phyloP scores from a whole-genome alignment of 768 basidiomycete species.

The Pleurotus platypus region DNA sequence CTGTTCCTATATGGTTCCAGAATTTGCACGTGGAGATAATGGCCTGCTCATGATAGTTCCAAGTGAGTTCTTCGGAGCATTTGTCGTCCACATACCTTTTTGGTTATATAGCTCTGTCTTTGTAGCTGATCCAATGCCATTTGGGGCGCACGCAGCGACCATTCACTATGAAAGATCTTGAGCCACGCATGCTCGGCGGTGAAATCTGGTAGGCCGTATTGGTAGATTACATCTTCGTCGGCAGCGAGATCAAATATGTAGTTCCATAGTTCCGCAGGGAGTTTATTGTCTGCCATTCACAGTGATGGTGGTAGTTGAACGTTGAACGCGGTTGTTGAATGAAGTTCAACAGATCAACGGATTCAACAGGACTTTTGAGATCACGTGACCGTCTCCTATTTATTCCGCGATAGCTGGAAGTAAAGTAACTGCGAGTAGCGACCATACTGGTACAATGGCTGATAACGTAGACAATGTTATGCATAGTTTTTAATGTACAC shows the following conservation, averaged over 20 bases:
- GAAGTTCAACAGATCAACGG: too few relatives aligned
- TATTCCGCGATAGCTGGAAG: too few relatives aligned
- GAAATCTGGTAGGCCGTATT: conserved; percentile 54
- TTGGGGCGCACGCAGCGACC: conserved; percentile 58
- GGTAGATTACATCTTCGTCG: conserved; percentile 67
- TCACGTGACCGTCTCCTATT: too few relatives aligned
- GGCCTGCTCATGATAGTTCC: conserved; percentile 35
- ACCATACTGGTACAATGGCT: too few relatives aligned
- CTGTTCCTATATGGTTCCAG: conserved; percentile 59
- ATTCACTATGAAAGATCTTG: conserved; percentile 40
- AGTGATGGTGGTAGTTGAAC: not conserved
- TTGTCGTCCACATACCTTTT: conserved; percentile 46
- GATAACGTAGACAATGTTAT: too few relatives aligned
- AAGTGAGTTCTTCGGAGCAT: not conserved
- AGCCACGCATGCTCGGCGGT: conserved; percentile 69
- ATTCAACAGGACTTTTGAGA: too few relatives aligned
- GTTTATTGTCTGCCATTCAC: conserved; percentile 16
- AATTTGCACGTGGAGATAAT: conserved; percentile 65
- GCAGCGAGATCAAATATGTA: conserved; percentile 70
- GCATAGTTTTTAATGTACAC: too few relatives aligned
- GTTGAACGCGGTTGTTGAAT: not conserved
- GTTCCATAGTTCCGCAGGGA: conserved; percentile 70
- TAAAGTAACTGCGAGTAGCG: too few relatives aligned
- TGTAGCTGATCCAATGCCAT: conserved; percentile 58
- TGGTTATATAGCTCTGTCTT: conserved; percentile 56